Percentiles rank a stretch among this genome's conserved stretches.
Conservation (phyloP, 179 eudicot species). For the Silene coronaria region DNA sequence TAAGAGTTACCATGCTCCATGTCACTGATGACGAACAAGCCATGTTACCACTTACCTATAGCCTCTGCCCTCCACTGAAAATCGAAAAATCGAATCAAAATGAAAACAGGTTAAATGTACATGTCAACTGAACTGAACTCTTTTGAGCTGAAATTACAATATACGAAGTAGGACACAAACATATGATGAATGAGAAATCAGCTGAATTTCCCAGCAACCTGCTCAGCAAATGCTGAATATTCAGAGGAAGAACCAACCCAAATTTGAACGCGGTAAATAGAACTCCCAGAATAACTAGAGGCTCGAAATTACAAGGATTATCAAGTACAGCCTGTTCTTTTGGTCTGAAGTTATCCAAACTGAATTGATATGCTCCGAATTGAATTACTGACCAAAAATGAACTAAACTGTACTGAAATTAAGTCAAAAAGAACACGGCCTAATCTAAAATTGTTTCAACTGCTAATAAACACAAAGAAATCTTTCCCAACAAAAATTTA, state of each 20-base stretch:
- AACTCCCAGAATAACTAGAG: too few species aligned
- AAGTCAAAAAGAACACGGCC: not conserved
- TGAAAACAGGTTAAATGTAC: not conserved
- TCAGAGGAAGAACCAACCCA: not conserved
- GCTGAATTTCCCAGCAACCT: not conserved
- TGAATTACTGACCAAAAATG: not conserved
- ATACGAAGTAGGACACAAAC: not conserved
- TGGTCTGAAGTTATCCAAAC: too few species aligned
- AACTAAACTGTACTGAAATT: not conserved
- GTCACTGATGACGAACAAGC: slow-evolving; percentile 40
- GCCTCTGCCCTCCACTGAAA: not conserved
- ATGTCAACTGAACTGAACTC: too few species aligned
- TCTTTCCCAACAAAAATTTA: not conserved
- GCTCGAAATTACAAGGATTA: too few species aligned
- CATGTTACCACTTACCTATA: slow-evolving; percentile 10
- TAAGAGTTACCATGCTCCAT: slow-evolving; percentile 68
- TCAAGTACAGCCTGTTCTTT: too few species aligned
- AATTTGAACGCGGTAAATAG: not conserved
- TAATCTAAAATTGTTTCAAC: not conserved
- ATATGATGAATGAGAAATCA: not conserved
- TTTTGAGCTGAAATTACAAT: not conserved
- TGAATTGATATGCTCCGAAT: not conserved
- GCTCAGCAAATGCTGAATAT: not conserved
- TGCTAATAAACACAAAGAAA: not conserved
- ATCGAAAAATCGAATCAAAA: not conserved